Evolutionary conservation across 306 rosid genomes (phyloP).

Genomic region (Dicorynia guianensis): DNA sequence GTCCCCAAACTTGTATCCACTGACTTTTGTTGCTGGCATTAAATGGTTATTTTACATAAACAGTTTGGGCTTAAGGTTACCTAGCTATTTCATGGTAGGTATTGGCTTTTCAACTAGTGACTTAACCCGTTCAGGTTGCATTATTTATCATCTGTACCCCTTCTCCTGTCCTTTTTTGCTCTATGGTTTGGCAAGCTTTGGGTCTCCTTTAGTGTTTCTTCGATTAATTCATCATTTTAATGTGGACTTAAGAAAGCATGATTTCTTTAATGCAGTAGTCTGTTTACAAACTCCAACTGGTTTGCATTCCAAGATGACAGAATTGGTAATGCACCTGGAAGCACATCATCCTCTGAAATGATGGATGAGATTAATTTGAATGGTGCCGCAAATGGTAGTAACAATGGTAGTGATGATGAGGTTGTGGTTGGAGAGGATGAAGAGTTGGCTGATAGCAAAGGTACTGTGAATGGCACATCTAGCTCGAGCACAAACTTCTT

Average conservation of each 20-base stretch:
- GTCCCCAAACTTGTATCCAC: no score
- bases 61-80: neutral
- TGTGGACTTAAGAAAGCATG: constrained; percentile 6
- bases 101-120: constrained; percentile 8
- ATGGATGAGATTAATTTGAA: constrained; percentile 85
- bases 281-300: constrained; percentile 97
- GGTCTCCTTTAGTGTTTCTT: constrained; percentile 27
- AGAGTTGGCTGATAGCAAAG: constrained; percentile 65
- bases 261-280: constrained; percentile 68
- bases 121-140: neutral
- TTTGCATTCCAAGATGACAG: constrained; percentile 94
- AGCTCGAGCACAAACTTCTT: constrained; percentile 57
- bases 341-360: constrained; percentile 70
- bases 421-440: constrained; percentile 92
- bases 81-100: constrained; percentile 9
- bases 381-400: constrained; percentile 68
- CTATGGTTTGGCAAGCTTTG: constrained; percentile 20
- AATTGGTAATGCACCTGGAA: constrained; percentile 63
- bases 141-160: neutral
- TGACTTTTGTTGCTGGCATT: constrained; percentile 24
- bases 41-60: neutral
- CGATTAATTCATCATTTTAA: constrained; percentile 20
- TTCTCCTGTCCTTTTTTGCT: neutral
- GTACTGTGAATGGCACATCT: constrained; percentile 60
- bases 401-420: constrained; percentile 87